phyloP scores from a whole-genome alignment of 75 land plant genomes.

The Azolla pinnata region DNA sequence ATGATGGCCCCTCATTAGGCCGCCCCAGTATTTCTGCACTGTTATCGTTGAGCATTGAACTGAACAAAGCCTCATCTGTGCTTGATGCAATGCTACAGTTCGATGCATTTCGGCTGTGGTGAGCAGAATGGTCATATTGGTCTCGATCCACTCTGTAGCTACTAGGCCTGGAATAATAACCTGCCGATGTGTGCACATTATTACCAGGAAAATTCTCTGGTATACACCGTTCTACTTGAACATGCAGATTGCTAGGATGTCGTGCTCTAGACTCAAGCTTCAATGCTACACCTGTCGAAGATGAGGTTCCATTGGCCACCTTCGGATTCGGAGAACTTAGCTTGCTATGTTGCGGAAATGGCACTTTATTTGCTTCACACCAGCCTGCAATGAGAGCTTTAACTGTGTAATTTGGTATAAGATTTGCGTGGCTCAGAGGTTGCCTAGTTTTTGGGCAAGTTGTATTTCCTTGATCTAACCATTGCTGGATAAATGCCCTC shows the following conservation, averaged over 20 bases:
- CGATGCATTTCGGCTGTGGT: conserved; percentile 36
- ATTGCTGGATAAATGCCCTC: conserved; percentile 53
- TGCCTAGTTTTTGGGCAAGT: conserved; percentile 67
- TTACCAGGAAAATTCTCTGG: background rate
- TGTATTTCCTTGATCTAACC: conserved; percentile 66
- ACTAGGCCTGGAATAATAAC: background rate
- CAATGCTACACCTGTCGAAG: background rate
- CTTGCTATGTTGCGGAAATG: conserved; percentile 50
- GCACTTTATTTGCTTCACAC: conserved; percentile 64
- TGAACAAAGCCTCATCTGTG: conserved; percentile 19
- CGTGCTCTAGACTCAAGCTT: background rate
- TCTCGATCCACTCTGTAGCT: background rate
- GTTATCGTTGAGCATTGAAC: conserved; percentile 4
- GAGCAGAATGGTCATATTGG: background rate
- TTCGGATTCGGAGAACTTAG: background rate
- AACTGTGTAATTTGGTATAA: conserved; percentile 75
- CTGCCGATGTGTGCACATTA: background rate
- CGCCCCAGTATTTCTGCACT: conserved; percentile 9
- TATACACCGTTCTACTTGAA: background rate
- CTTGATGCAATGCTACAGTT: conserved; percentile 39
- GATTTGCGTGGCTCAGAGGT: conserved; percentile 41
- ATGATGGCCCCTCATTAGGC: conserved; percentile 2
- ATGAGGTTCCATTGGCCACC: background rate
- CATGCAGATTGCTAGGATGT: background rate
- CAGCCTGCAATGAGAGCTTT: conserved; percentile 73